Evolutionary conservation across 805 yeast species (phyloP).

Genomic region (Candida nanaspora): DNA sequence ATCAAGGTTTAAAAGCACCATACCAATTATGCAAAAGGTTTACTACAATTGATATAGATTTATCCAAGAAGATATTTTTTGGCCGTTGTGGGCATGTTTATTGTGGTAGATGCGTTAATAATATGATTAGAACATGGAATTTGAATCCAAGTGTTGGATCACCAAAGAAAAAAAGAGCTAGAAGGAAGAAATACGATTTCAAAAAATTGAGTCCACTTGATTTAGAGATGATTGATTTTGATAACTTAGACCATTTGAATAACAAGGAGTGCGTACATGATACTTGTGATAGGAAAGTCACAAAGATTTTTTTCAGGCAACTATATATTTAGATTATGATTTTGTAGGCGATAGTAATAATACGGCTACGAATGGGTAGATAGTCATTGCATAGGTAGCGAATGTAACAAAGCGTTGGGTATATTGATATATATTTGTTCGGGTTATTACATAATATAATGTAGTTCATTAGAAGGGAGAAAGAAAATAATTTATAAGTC

Average conservation of each 20-base stretch:
- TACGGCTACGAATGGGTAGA: no score
- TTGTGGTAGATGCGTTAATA: constrained; percentile 78
- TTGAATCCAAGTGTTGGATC: constrained; percentile 2
- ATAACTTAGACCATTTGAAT: constrained; percentile 40
- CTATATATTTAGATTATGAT: constrained; percentile 29
- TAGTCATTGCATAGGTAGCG: neutral
- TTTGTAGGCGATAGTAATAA: no score
- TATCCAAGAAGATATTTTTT: constrained; percentile 60
- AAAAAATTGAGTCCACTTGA: constrained; percentile 4
- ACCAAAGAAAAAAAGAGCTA: constrained; percentile 8
- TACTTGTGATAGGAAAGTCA: constrained; percentile 38
- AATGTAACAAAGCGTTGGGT: neutral
- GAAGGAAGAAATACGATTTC: constrained; percentile 7
- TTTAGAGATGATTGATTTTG: constrained; percentile 20
- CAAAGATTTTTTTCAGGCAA: constrained; percentile 47
- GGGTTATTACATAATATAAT: no score
- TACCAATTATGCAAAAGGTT: constrained; percentile 48
- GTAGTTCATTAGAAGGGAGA: no score
- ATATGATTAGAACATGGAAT: constrained; percentile 37
- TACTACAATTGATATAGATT: constrained; percentile 47
- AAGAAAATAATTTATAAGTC: no score
- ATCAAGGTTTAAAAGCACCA: constrained; percentile 42
- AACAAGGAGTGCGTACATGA: constrained; percentile 53
- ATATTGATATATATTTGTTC: neutral
- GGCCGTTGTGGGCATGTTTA: constrained; percentile 77